Evolutionary conservation across 73 alveolate genomes (phyloP), one percentile per base, ranked within the genome.

Genomic region (Stentor roeselii): DNA sequence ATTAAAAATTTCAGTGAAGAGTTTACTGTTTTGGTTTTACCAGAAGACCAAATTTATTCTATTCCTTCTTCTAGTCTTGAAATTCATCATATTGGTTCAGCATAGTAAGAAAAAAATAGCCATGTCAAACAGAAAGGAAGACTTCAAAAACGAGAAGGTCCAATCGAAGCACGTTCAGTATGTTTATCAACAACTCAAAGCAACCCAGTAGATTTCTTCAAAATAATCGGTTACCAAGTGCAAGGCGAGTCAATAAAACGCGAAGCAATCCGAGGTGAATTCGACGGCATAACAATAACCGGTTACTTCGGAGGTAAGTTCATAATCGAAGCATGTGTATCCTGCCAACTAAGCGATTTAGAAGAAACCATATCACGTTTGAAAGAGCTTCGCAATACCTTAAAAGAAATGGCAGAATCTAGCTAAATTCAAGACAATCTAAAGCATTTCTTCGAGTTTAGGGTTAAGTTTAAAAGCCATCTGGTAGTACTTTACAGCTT

Each of bases 401-500:
- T 50, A 50, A 50, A 50, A 21, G 21, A 50, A 50, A 11, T 50
- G 21, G 6, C 21, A 50, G 67, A n/a, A n/a, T n/a, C n/a, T n/a
- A n/a, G n/a, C n/a, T n/a, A n/a, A n/a, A n/a, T n/a, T n/a, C n/a
- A n/a, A n/a, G n/a, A n/a, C n/a, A n/a, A n/a, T 50, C 67, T 67
- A 67, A 67, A 67, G 80, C 37, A 67, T 67, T 21, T 40, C 11
- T 40, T 67, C 80, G 27, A 67, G 37, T 1, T 67, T 36, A 0
- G 80, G 80, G 2, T 67, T 67, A 11, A 67, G 37, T 67, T 32
- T 67, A 34, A 67, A 67, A 1, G 80, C 80, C 37, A 21, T 67
- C 34, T 34, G 37, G 34, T 67, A 67, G 37, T 67, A 67, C 41
- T 67, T 67, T 0, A 67, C 80, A 27, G 80, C n/a, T 32, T 67